Evolutionary conservation across 2,329 filamentous ascomycete genomes (phyloP), one percentile per base, ranked within the genome.

Genomic region (Aspergillus bombycis): DNA sequence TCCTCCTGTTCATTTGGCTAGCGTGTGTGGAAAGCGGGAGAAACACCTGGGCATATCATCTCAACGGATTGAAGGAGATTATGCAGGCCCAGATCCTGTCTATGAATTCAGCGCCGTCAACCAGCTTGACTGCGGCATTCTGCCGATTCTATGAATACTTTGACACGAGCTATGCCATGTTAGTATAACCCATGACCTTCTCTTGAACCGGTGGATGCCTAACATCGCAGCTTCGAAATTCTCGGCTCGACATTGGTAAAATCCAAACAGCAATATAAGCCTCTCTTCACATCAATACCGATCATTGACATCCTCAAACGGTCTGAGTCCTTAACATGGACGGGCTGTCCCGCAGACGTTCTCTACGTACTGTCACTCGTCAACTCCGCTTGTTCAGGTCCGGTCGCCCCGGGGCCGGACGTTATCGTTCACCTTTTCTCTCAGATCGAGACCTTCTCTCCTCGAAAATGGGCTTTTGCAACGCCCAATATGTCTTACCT

Each of bases 31-130:
- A 67, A 23, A 65, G 60, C 8, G 65, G 65, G 30, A 58, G 38
- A 58, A 46, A 67, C 9, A 65, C 65, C 9, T 67, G 65, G 65
- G 62, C 52, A 46, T 63, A 57, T 48, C 65, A 67, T 34, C 57
- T 67, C 12, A 52, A 62, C 41, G 65, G 57, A 21, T 38, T 67
- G 30, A 61, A 54, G 11, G 43, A 53, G 21, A 60, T 65, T 23
- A 61, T 65, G 53, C 57, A 28, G 26, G 8, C 46, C 46, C 46
- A 28, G 4, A 30, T 26, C 23, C 26, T 50, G 16, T 50, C 46
- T 7, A 50, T 50, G 26, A 2, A 28, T 16, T 9, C 26, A 1
- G 28, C 10, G 6, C 23, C 23, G 11, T 54, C 52, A 12, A 36
- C 30, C 1, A 21, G 28, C n/a, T n/a, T 54, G 5, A 21, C 30